phyloP scores from a whole-genome alignment of 148 eudicot genomes.

The Pouteria glomerata region DNA sequence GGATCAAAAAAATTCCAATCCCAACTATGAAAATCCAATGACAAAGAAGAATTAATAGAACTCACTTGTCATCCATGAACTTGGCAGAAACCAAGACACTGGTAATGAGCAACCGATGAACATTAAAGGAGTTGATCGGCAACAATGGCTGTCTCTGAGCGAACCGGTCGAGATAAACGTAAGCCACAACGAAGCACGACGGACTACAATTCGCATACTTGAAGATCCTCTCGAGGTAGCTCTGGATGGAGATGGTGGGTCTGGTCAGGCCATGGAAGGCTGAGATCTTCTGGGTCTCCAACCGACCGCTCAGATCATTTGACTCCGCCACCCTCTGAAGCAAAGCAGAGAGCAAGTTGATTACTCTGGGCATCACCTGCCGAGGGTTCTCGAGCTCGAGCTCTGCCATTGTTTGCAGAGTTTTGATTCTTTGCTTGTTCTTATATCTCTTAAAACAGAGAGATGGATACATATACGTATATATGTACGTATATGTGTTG shows the following conservation, averaged over 20 bases:
- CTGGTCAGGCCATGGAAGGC: conserved; percentile 58
- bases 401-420: conserved; percentile 20
- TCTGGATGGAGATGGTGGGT: conserved; percentile 56
- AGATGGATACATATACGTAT: neutral
- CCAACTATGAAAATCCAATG: neutral
- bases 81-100: conserved; percentile 74
- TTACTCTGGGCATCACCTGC: conserved; percentile 34
- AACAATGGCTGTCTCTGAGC: conserved; percentile 53
- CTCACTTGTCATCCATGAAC: conserved; percentile 87
- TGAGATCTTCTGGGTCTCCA: conserved; percentile 35
- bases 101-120: conserved; percentile 73
- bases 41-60: conserved; percentile 4
- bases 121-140: conserved; percentile 65
- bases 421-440: neutral
- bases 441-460: too few relatives aligned
- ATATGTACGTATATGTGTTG: neutral
- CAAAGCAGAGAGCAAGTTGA: conserved; percentile 46
- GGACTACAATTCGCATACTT: conserved; percentile 79
- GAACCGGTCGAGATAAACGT: conserved; percentile 73
- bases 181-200: conserved; percentile 63
- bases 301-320: conserved; percentile 34
- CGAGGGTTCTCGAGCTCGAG: conserved; percentile 24
- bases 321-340: conserved; percentile 57
- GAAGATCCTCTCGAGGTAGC: conserved; percentile 71
- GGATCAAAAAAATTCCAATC: neutral